Evolutionary conservation across 169 alveolate species (phyloP).

Genomic region (Plasmodium relictum): DNA sequence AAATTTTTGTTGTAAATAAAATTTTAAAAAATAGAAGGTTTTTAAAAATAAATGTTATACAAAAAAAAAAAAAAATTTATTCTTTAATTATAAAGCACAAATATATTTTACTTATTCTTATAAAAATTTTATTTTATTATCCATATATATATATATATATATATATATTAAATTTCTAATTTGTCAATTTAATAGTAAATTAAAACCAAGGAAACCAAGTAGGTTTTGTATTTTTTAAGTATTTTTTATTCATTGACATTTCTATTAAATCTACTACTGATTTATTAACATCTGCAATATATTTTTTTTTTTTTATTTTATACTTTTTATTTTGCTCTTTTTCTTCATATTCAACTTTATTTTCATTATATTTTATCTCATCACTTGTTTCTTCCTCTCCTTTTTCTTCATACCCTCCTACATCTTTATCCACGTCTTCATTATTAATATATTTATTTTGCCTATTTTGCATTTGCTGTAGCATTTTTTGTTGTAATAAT

Average conservation of each 20-base stretch:
- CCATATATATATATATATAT: not conserved
- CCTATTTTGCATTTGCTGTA: conserved; percentile 7
- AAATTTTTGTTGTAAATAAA: no score
- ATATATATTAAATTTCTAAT: not conserved
- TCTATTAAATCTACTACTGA: conserved; percentile 72
- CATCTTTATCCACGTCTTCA: not conserved
- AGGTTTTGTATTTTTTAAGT: conserved; percentile 34
- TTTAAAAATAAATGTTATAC: no score
- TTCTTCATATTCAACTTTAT: conserved; percentile 3
- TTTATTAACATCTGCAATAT: conserved; percentile 24
- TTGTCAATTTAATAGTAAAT: not conserved
- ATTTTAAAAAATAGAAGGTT: no score
- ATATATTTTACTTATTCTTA: no score
- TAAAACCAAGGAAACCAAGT: conserved; percentile 78
- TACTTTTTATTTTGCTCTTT: conserved; percentile 12
- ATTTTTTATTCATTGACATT: conserved; percentile 48
- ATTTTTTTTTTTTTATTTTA: conserved; percentile 6
- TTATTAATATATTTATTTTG: conserved; percentile 8
- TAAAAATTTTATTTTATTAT: no score
- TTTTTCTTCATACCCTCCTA: not conserved
- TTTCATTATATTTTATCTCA: conserved; percentile 6
- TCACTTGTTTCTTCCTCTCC: not conserved
- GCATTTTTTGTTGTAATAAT: not conserved
- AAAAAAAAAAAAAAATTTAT: no score
- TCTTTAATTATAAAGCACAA: no score